These are phyloP conservation scores for Leccinum longicurvipes DNA, from an alignment of 768 basidiomycete species.

Conservation along the genomic window DNA sequence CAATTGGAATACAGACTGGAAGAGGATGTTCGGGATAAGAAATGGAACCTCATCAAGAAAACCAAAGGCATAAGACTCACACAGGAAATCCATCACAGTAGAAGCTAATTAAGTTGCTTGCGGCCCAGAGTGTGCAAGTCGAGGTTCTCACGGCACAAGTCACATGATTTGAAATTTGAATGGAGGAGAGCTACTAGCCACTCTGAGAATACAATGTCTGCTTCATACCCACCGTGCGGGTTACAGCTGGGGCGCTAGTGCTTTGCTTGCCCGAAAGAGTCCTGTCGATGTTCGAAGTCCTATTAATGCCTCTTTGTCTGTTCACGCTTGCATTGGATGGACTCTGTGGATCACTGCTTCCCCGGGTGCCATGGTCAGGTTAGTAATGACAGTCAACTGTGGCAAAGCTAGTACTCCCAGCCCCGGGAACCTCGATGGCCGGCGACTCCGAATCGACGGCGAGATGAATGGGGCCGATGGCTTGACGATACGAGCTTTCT, in stretches of 20 bases:
- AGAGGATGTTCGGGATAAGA: conserved; percentile 3
- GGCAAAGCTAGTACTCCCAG: background rate
- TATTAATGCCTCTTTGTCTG: background rate
- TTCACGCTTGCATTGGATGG: background rate
- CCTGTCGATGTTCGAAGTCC: background rate
- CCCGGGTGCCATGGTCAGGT: no score
- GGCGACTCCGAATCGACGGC: no score
- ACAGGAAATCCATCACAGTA: conserved; percentile 10
- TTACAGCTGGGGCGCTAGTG: background rate
- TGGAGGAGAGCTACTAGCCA: no score
- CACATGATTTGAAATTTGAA: no score
- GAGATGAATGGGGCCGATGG: background rate
- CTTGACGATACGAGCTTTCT: background rate
- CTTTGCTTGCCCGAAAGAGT: background rate
- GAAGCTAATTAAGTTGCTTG: no score
- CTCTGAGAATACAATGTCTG: no score
- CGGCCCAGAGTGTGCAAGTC: no score
- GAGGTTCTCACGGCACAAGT: no score
- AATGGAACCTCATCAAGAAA: background rate
- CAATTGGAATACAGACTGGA: conserved; percentile 52
- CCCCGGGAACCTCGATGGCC: background rate
- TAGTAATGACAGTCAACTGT: background rate
- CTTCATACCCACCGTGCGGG: no score
- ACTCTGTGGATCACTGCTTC: background rate
- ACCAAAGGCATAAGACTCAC: conserved; percentile 1